Evolutionary conservation across 1,284 basidiomycete species (phyloP).

Genomic region (Trichosporon sp.): DNA sequence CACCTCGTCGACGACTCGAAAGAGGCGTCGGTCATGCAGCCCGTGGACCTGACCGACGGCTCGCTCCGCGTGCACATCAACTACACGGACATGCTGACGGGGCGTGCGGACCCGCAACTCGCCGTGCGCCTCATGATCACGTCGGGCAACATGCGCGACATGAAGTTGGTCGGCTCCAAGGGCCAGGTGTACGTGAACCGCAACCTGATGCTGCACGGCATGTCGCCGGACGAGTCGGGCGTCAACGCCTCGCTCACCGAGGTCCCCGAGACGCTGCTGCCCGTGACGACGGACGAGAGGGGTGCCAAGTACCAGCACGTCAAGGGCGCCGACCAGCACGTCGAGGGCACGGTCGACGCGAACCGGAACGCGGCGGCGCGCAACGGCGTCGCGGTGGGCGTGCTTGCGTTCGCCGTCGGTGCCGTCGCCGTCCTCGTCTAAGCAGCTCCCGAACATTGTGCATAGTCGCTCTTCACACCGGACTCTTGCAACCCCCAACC

Average conservation of each 20-base stretch:
- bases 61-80: neutral
- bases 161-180: neutral
- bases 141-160: neutral
- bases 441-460: neutral
- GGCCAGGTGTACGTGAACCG: neutral
- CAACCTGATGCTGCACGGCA: neutral
- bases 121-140: neutral
- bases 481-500: neutral
- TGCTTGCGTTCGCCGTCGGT: neutral
- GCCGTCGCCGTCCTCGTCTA: slow-evolving; percentile 10
- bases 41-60: neutral
- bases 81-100: neutral
- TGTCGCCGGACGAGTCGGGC: neutral
- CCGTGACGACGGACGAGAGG: neutral
- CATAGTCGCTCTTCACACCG: neutral
- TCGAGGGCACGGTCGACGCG: neutral
- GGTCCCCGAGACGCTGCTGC: too few species aligned
- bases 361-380: neutral
- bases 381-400: neutral
- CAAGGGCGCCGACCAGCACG: neutral
- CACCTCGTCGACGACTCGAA: neutral
- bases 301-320: neutral
- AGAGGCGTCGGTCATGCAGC: neutral
- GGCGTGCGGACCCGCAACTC: neutral
- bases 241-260: neutral